phyloP scores from a whole-genome alignment of 2,329 filamentous ascomycete genomes.

The Colletotrichum sp. region DNA sequence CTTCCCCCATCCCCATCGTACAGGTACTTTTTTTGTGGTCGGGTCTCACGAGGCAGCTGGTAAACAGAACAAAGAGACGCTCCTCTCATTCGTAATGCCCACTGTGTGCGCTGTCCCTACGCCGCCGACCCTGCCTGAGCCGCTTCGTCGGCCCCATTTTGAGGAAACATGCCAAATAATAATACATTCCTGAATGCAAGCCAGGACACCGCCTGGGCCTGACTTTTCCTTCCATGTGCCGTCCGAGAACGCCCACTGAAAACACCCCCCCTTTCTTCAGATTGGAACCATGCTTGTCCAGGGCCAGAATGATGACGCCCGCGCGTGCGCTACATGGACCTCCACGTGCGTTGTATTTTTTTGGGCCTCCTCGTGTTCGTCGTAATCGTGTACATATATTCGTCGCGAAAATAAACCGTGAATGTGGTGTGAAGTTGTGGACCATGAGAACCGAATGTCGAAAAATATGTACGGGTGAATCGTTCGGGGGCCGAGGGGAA shows the following conservation, averaged over 20 bases:
- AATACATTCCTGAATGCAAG: conserved; percentile 1
- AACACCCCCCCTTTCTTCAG: not conserved
- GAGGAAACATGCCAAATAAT: conserved; percentile 2
- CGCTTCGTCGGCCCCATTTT: not conserved
- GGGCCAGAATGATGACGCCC: conserved; percentile 1
- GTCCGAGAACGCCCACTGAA: not conserved
- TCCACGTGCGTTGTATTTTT: not conserved
- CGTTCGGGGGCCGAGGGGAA: not conserved
- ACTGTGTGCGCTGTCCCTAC: not conserved
- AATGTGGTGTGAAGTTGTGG: not conserved
- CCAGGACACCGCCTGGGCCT: not conserved
- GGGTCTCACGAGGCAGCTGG: not conserved
- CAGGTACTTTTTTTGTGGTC: conserved; percentile 1
- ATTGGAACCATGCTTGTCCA: not conserved
- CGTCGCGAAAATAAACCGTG: conserved; percentile 13
- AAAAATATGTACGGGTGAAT: conserved; percentile 12
- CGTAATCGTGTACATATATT: conserved; percentile 20
- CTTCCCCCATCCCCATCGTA: not conserved
- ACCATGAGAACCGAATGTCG: conserved; percentile 3
- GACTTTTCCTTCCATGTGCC: not conserved
- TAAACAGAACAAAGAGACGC: not conserved
- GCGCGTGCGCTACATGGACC: not conserved
- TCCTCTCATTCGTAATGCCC: not conserved
- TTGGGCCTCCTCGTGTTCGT: conserved; percentile 6
- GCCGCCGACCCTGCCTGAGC: not conserved